A percentile compares a stretch with the other conserved stretches of the same genome.
phyloP scores from a whole-genome alignment of 2,329 filamentous ascomycete species.

The Ophiostoma sp. region DNA sequence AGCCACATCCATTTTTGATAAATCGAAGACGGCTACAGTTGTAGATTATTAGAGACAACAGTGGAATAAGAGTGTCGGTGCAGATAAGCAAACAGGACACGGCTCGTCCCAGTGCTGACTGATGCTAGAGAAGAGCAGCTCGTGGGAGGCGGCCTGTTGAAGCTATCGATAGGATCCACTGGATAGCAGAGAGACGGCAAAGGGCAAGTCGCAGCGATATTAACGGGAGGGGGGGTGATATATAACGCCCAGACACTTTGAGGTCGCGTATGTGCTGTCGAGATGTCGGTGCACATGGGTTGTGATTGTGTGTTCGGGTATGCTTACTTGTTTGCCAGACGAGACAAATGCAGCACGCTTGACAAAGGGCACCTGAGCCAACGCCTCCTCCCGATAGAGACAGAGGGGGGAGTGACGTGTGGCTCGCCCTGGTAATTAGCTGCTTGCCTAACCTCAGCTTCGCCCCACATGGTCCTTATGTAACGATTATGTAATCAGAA shows the following conservation, averaged over 20 bases:
- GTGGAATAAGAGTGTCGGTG: background rate
- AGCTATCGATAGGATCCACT: conserved; percentile 8
- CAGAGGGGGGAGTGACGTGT: conserved; percentile 18
- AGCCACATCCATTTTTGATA: conserved; percentile 32
- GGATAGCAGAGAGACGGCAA: background rate
- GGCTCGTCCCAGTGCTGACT: background rate
- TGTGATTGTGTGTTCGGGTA: background rate
- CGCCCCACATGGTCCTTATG: background rate
- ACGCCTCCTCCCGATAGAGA: background rate
- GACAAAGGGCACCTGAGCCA: background rate
- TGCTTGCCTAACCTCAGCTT: background rate
- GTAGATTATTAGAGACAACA: too few relatives aligned
- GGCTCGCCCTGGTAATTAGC: background rate
- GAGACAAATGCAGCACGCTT: background rate
- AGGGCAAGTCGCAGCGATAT: background rate
- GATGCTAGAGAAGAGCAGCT: conserved; percentile 8
- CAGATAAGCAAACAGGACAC: background rate
- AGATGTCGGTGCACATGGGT: background rate
- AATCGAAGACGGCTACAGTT: too few relatives aligned
- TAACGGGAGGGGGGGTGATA: background rate
- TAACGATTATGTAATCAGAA: background rate
- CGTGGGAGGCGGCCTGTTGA: background rate
- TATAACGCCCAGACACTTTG: too few relatives aligned
- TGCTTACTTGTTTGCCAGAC: background rate
- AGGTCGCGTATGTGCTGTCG: background rate